Base-by-base conservation (phyloP, 2,329 filamentous ascomycete genomes). In the Aspergillus fructus region DNA sequence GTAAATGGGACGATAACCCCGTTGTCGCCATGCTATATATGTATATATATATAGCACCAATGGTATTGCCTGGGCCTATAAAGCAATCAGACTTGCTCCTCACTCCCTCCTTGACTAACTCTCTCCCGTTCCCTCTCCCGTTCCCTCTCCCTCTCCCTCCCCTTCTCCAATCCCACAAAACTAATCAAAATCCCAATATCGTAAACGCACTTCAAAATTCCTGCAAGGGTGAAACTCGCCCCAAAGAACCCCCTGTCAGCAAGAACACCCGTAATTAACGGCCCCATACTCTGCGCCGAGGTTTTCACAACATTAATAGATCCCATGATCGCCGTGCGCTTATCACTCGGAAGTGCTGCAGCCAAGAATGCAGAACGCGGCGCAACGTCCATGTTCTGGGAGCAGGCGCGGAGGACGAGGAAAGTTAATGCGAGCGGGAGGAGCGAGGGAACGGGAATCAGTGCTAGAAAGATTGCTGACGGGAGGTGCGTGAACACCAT, bases 401-500 rank as follows among this genome's bases (percentile, higher is more conserved):
- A 82, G 59, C 83, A 85, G 0, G 87, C 79, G 7, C 89, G 82
- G 11, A 88, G 76, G 15, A 88, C 71, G 11, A 90, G 76, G 55
- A 91, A 83, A 0, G 79, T 70, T 46, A 89, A 78, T 0, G 87
- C 81, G 5, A 86, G 59, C 11, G 76, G 76, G 0, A 85, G 73
- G 3, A 78, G 76, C 19, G 76, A 71, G 0, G 86, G 85, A 0
- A 87, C 65, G 0, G 85, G 83, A 21, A 91, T 84, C 19, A 90
- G 71, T 13, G 83, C 77, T 1, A 90, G 79, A 62, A 86, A 87
- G 24, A 90, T 72, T 7, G 88, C 79, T 0, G 87, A 89, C 0
- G 89, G 89, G 0, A 91, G 76, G 64, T 91, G 88, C 0, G 88
- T 90, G 66, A 89, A 89, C 8, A 89, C 87, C 88, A 91, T 91